These are phyloP conservation scores for Ambrosia hybrid DNA, from an alignment of 140 eudicot species.

Conservation along the genomic window DNA sequence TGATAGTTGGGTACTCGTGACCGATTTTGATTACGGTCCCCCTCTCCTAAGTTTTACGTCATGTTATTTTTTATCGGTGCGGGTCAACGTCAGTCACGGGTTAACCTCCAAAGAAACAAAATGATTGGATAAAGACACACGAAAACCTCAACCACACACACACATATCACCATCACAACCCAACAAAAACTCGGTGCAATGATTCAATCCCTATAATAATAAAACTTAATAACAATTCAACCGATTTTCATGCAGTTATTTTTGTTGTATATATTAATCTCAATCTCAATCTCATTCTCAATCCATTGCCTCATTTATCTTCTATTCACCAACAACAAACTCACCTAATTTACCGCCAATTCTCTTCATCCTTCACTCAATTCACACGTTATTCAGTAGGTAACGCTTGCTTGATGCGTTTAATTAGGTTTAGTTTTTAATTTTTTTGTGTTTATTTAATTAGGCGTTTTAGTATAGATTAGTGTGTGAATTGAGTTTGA, in stretches of 20 bases:
- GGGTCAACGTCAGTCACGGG: not conserved
- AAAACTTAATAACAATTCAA: slow-evolving; percentile 2
- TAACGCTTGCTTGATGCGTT: slow-evolving; percentile 9
- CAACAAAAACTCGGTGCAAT: slow-evolving; percentile 20
- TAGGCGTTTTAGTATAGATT: not conserved
- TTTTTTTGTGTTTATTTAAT: slow-evolving; percentile 5
- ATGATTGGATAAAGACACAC: not conserved
- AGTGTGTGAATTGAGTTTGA: too few species aligned
- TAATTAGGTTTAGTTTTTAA: not conserved
- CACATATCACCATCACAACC: slow-evolving; percentile 12
- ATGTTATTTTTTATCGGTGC: too few species aligned
- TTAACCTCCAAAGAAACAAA: not conserved
- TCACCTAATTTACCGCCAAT: slow-evolving; percentile 5
- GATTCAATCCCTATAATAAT: not conserved
- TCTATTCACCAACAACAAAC: slow-evolving; percentile 18
- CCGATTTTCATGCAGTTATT: slow-evolving; percentile 4
- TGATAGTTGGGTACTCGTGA: too few species aligned
- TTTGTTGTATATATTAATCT: not conserved
- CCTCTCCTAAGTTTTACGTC: too few species aligned
- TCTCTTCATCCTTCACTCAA: slow-evolving; percentile 6
- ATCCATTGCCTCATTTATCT: slow-evolving; percentile 21
- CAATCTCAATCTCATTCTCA: too few species aligned
- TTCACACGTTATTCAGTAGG: slow-evolving; percentile 6
- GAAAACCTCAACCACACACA: slow-evolving; percentile 16
- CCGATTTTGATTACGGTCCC: too few species aligned